Evolutionary conservation across 2,329 filamentous ascomycete species (phyloP), one percentile per base, ranked within the genome.

Genomic region (Paecilomyces fulvus): DNA sequence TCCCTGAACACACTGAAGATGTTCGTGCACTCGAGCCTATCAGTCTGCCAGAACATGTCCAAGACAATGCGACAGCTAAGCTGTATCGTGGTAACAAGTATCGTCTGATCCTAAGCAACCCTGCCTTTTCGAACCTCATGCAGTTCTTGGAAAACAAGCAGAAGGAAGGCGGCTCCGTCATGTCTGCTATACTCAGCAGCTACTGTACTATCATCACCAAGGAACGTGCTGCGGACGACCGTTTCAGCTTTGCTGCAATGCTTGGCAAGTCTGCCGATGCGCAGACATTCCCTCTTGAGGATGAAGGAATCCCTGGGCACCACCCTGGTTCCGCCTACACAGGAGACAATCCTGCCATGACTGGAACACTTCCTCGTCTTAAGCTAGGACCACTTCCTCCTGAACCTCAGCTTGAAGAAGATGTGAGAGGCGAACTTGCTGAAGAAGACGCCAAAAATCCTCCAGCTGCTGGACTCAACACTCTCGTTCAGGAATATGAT

Each of bases 71-170:
- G 1, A 82, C 87, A n/a, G 87, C 89, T 6, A 89, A 88, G 69
- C 77, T 94, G 2, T 99, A 96, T 71, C 83, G 84, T 46, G 83
- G 85, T 56, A 92, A 92, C 77, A 94, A 90, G 70, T 99, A 97
- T 70, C 84, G 90, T 11, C 80, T 99, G 33, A 90, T 90, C 0
- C 77, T 99, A n/a, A 96, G 92, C 65, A 86, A 87, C 56, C 87
- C 92, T 63, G 86, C 91, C 0, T 91, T 89, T 57, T 86, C 85
- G 56, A 89, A 89, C 58, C 81, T 97, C 8, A 87, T 96, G 66
- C 88, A 91, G 64, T 95, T 92, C 64, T 78, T 99, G 0, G 92
- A 97, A 70, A 85, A 86, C n/a, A 92, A 96, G 60, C 83, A 86
- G 12, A 88, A 89, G 53, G 83, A 88, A 54, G 91, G 91, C 10